Percentiles rank a stretch among this genome's conserved stretches.
phyloP scores from a whole-genome alignment of 2,329 filamentous ascomycete genomes.

The Aspergillus transmontanensis region DNA sequence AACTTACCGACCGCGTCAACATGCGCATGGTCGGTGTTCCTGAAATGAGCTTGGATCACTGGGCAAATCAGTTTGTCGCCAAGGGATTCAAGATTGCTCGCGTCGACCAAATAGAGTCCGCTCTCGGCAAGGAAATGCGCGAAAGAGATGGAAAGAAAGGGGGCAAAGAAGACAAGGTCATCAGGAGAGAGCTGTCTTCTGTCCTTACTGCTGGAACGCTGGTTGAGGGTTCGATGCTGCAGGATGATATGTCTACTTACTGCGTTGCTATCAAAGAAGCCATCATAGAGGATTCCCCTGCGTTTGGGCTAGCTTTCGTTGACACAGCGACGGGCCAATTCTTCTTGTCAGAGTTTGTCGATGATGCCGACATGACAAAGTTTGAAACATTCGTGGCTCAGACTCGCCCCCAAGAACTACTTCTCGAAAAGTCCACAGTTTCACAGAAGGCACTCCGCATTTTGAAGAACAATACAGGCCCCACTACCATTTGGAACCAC shows the following conservation, averaged over 20 bases:
- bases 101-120: slow-evolving; percentile 96
- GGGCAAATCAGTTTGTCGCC: slow-evolving; percentile 97
- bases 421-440: slow-evolving; percentile 83
- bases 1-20: slow-evolving; percentile 96
- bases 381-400: slow-evolving; percentile 97
- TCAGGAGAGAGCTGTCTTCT: slow-evolving; percentile 84
- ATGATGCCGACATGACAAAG: slow-evolving; percentile 90
- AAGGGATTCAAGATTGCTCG: slow-evolving; percentile 97
- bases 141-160: slow-evolving; percentile 67
- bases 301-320: slow-evolving; percentile 90
- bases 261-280: slow-evolving; percentile 92
- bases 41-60: slow-evolving; percentile 91
- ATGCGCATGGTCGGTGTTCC: slow-evolving; percentile 99
- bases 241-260: slow-evolving; percentile 96
- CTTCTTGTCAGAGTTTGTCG: slow-evolving; percentile 85
- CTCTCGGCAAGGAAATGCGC: slow-evolving; percentile 97
- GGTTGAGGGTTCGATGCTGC: slow-evolving; percentile 94
- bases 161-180: slow-evolving; percentile 84
- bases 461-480: slow-evolving; percentile 90
- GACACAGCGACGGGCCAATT: slow-evolving; percentile 97
- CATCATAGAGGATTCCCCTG: slow-evolving; percentile 69
- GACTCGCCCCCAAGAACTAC: slow-evolving; percentile 80
- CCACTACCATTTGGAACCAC: slow-evolving; percentile 93
- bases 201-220: slow-evolving; percentile 91
- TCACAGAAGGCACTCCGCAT: slow-evolving; percentile 90